Evolutionary conservation across 2,329 filamentous ascomycete genomes (phyloP).

Genomic region (Colletotrichum sp.): DNA sequence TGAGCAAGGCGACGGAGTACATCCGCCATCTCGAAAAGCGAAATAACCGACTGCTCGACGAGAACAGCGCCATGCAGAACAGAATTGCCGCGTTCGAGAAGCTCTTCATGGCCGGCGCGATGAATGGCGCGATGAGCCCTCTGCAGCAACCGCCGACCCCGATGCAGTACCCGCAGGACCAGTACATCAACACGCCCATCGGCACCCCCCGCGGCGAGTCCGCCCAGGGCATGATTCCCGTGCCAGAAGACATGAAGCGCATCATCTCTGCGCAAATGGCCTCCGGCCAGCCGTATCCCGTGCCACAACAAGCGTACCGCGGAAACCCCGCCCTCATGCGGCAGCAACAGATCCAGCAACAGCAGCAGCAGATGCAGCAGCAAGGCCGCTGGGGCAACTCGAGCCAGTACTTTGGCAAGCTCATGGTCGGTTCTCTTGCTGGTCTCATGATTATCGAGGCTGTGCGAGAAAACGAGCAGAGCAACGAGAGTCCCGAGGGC

Average conservation of each 20-base stretch:
- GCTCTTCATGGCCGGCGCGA: conserved; percentile 79
- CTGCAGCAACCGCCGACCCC: conserved; percentile 60
- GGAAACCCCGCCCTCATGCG: conserved; percentile 51
- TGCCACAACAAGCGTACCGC: conserved; percentile 53
- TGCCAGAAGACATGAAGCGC: conserved; percentile 70
- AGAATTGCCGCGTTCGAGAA: conserved; percentile 79
- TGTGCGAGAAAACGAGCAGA: conserved; percentile 69
- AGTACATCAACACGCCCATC: conserved; percentile 51
- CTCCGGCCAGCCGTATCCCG: conserved; percentile 58
- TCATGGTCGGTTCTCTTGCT: conserved; percentile 92
- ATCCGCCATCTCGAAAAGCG: conserved; percentile 93
- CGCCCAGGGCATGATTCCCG: conserved; percentile 65
- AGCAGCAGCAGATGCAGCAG: conserved; percentile 53
- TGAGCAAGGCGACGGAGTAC: conserved; percentile 96
- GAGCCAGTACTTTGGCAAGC: conserved; percentile 69
- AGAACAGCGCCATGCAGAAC: conserved; percentile 80
- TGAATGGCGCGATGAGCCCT: conserved; percentile 62
- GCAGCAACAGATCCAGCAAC: conserved; percentile 63
- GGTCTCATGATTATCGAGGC: conserved; percentile 93
- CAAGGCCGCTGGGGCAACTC: conserved; percentile 59
- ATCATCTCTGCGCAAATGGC: conserved; percentile 64
- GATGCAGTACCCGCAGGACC: conserved; percentile 55
- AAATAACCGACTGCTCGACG: conserved; percentile 80
- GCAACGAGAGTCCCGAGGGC: conserved; percentile 67
- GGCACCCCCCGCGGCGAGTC: conserved; percentile 45